These are phyloP conservation scores for Spergularia azorica DNA, from an alignment of 179 eudicot species.

Conservation along the genomic window DNA sequence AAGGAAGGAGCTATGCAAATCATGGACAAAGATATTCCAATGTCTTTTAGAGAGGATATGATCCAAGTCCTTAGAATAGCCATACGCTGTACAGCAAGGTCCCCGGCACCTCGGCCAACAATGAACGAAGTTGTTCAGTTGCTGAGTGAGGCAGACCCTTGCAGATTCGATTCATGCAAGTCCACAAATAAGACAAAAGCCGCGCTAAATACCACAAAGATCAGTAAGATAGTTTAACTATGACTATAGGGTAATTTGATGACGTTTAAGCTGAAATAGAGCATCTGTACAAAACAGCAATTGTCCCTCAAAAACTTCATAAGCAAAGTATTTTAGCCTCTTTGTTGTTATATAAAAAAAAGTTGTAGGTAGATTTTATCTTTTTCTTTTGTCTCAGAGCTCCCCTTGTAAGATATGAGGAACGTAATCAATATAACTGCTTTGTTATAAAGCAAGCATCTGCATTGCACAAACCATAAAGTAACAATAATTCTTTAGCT, in stretches of 20 bases:
- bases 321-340: constrained; percentile 24
- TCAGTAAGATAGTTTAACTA: constrained; percentile 38
- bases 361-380: constrained; percentile 39
- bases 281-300: constrained; percentile 41
- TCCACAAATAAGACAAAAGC: constrained; percentile 46
- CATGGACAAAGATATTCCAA: constrained; percentile 59
- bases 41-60: constrained; percentile 71
- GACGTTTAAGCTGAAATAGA: constrained; percentile 27
- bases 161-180: constrained; percentile 62
- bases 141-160: constrained; percentile 71
- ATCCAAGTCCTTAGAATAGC: constrained; percentile 70
- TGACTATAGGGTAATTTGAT: constrained; percentile 23
- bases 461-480: constrained; percentile 43
- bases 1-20: constrained; percentile 76
- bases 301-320: constrained; percentile 26
- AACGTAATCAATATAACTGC: constrained; percentile 45
- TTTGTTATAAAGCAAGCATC: constrained; percentile 51
- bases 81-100: constrained; percentile 64
- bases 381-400: constrained; percentile 29
- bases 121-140: constrained; percentile 85
- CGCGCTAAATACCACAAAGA: constrained; percentile 33
- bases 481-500: constrained; percentile 36
- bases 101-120: constrained; percentile 67
- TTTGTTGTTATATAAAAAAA: constrained; percentile 22
- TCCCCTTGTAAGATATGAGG: constrained; percentile 39